Evolutionary conservation across 306 rosid species (phyloP), one percentile per base, ranked within the genome.

Genomic region (Parietaria judaica): DNA sequence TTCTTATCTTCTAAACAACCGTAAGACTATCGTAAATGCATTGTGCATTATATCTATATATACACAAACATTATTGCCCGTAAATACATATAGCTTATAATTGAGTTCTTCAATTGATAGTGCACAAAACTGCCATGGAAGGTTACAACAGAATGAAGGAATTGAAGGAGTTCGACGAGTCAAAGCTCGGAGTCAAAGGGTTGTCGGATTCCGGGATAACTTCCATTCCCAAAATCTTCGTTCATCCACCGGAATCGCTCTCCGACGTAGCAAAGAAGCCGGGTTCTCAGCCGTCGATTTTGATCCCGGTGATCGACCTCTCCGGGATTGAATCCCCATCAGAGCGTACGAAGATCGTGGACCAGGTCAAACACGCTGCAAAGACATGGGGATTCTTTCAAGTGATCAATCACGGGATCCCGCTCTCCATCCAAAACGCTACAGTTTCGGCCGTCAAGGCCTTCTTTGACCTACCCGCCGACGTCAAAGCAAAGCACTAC

Each of bases 301-400:
- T 63, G 44, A 72, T 77, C 58, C 83, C 83, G 39, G 12, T 57
- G 14, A 71, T 81, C 66, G 86, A 81, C 71, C 80, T 81, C 11
- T 65, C 71, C 55, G 16, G 54, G 51, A 34, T 35, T 6, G 10
- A 53, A 34, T 53, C 57, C 36, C 37, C 57, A 53, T 53, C 55
- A 12, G 56, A 70, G 56, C 66, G 80, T 6, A 56, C 65, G 36
- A n/a, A 58, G 31, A 61, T 77, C 54, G 7, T 81, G 1, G 63
- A 81, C 4, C 80, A 71, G 45, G 54, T 78, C 70, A 74, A 60
- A 56, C 38, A 72, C 16, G 83, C 80, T 3, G 54, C 83, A 37
- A 54, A 23, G 64, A 61, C 65, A 3, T 77, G 78, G 78, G 86
- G 86, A 3, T 81, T 81, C 72, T 74, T 81, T 76, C 86, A 74